Conservation (phyloP, 257 asterid genomes). For the Coffea canephora region DNA sequence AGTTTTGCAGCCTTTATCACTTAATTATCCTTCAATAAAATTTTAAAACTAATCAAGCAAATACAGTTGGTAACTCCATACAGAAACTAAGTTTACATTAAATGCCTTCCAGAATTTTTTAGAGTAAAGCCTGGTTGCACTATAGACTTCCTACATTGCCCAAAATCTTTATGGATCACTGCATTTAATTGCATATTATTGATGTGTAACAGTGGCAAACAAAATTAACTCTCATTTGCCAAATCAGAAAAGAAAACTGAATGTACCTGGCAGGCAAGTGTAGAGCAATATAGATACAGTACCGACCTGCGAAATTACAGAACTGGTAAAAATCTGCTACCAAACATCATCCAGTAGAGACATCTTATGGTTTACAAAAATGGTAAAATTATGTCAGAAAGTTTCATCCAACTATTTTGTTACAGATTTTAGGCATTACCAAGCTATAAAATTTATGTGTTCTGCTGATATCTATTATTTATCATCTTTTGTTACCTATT, state of each 20-base stretch:
- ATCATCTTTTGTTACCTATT: background rate
- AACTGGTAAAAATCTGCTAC: background rate
- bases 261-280: conserved; percentile 60
- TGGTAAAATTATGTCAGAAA: background rate
- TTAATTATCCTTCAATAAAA: background rate
- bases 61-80: background rate
- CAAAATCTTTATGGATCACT: background rate
- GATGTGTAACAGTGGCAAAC: background rate
- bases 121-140: background rate
- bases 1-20: background rate
- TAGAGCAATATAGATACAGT: conserved; percentile 44
- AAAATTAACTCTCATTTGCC: background rate
- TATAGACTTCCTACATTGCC: background rate
- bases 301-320: conserved; percentile 43
- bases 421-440: too few species aligned
- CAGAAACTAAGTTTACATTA: background rate
- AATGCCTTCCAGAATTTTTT: background rate
- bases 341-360: background rate
- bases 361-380: background rate
- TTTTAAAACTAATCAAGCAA: background rate
- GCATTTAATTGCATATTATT: background rate
- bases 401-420: background rate
- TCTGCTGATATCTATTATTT: background rate
- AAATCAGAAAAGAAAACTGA: background rate
- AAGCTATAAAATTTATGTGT: background rate